Evolutionary conservation across 495 filamentous ascomycete species (phyloP).

Genomic region (Glarea lozoyensis): DNA sequence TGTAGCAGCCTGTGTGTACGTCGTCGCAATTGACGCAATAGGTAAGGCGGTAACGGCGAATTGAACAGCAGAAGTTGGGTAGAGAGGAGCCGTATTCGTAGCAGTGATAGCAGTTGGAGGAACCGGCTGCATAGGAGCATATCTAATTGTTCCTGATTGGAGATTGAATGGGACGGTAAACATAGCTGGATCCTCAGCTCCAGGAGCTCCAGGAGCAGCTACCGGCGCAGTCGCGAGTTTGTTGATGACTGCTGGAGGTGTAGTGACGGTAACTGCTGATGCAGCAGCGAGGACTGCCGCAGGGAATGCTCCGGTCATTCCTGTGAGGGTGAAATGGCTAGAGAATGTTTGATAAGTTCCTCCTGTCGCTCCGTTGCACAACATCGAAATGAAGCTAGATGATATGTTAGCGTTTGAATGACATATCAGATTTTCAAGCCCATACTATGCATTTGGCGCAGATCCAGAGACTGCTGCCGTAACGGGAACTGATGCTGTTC

Average conservation of each 20-base stretch:
- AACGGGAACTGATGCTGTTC: constrained; percentile 42
- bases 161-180: constrained; percentile 50
- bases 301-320: constrained; percentile 59
- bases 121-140: constrained; percentile 64
- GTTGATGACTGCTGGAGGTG: constrained; percentile 32
- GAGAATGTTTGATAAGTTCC: constrained; percentile 52
- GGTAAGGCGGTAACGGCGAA: constrained; percentile 51
- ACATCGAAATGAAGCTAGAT: constrained; percentile 55
- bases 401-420: constrained; percentile 8
- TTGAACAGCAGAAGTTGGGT: constrained; percentile 51
- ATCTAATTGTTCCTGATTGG: constrained; percentile 57
- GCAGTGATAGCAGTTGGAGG: constrained; percentile 58
- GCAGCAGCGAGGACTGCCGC: constrained; percentile 30
- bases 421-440: neutral
- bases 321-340: constrained; percentile 52
- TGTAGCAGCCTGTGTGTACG: constrained; percentile 50
- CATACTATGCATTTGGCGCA: constrained; percentile 56
- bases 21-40: constrained; percentile 46
- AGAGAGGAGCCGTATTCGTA: constrained; percentile 43
- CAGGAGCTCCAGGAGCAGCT: constrained; percentile 13
- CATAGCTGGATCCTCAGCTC: constrained; percentile 14
- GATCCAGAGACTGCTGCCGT: constrained; percentile 36
- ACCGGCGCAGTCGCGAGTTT: constrained; percentile 20
- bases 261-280: constrained; percentile 32
- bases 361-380: constrained; percentile 40